Evolutionary conservation across 768 basidiomycete genomes (phyloP).

Genomic region (Xerocomellus dryophilus): DNA sequence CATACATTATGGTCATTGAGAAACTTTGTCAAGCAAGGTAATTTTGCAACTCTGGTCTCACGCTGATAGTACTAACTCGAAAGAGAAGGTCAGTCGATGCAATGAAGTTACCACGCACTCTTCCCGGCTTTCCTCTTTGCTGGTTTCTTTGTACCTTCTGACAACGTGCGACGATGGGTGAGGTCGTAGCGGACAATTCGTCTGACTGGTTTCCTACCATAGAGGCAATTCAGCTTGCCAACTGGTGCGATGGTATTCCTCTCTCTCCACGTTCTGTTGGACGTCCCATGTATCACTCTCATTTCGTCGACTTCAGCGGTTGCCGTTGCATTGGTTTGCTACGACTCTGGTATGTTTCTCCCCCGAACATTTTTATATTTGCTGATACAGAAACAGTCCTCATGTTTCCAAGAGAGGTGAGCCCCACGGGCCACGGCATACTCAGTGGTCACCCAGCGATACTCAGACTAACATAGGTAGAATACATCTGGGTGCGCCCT

Average conservation of each 20-base stretch:
- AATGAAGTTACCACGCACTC: not conserved
- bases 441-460: not conserved
- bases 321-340: slow-evolving; percentile 16
- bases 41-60: no score
- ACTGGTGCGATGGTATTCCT: slow-evolving; percentile 17
- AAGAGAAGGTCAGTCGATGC: not conserved
- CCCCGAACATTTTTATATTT: not conserved
- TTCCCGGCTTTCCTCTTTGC: not conserved
- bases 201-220: slow-evolving; percentile 7
- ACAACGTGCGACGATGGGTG: slow-evolving; percentile 5
- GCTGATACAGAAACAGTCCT: slow-evolving; percentile 10
- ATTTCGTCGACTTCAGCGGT: slow-evolving; percentile 4
- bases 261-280: not conserved
- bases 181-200: slow-evolving; percentile 11
- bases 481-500: slow-evolving; percentile 21
- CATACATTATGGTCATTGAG: no score
- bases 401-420: slow-evolving; percentile 23
- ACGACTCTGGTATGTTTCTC: no score
- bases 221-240: slow-evolving; percentile 13
- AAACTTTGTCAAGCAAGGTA: no score
- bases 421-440: not conserved
- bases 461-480: slow-evolving; percentile 6
- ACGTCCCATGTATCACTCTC: not conserved
- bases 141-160: not conserved
- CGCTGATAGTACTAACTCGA: no score